Evolutionary conservation across 2,329 filamentous ascomycete species (phyloP).

Genomic region (Cladophialophora exuberans): DNA sequence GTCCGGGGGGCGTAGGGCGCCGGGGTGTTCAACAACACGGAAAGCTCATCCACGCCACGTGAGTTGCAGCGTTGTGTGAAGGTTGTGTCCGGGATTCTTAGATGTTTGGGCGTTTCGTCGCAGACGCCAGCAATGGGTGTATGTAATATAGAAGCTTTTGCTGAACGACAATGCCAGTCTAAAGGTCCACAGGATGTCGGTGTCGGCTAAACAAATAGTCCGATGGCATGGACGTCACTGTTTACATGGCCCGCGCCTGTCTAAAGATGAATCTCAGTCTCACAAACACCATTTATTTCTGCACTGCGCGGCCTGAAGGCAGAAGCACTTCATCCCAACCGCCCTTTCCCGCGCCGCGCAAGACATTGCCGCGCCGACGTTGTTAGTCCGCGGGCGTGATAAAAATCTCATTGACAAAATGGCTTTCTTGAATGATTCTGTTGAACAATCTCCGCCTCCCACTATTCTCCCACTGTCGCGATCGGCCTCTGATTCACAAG

Average conservation of each 20-base stretch:
- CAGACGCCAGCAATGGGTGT: background rate
- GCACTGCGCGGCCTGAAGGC: background rate
- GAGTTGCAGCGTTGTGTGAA: no score
- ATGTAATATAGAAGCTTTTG: background rate
- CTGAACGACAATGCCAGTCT: background rate
- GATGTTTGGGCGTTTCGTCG: no score
- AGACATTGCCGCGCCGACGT: background rate
- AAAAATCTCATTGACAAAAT: background rate
- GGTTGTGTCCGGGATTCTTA: no score
- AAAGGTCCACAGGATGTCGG: background rate
- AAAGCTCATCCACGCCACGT: no score
- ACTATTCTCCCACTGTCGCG: no score
- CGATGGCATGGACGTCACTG: background rate
- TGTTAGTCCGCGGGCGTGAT: background rate
- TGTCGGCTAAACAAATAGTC: background rate
- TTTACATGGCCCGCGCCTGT: background rate
- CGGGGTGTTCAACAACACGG: no score
- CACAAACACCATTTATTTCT: background rate
- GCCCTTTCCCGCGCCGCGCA: background rate
- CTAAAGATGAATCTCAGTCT: background rate
- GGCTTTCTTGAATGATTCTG: background rate
- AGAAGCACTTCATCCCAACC: background rate
- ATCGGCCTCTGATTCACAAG: background rate
- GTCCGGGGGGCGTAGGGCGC: no score
- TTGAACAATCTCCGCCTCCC: no score